phyloP scores from a whole-genome alignment of 1,284 basidiomycete genomes.

The Lentinus polychrous region DNA sequence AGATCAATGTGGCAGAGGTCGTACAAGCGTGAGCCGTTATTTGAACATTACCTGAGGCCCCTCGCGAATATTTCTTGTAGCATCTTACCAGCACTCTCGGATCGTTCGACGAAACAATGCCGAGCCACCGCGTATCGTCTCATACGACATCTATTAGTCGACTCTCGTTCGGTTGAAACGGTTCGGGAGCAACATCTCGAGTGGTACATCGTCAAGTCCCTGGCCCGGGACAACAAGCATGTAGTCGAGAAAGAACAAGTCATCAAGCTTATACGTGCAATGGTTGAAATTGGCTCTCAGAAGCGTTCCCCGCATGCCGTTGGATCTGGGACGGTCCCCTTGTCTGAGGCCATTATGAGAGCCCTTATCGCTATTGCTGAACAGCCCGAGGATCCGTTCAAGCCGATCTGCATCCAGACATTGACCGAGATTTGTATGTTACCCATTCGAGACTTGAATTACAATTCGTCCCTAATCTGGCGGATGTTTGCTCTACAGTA shows the following conservation, averaged over 20 bases:
- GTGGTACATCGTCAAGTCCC: constrained; percentile 86
- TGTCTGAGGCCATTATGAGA: constrained; percentile 78
- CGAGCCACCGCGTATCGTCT: constrained; percentile 87
- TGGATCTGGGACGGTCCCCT: constrained; percentile 44
- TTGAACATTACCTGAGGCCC: neutral
- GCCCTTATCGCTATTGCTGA: constrained; percentile 91
- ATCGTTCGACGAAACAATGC: constrained; percentile 65
- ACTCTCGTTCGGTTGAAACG: constrained; percentile 55
- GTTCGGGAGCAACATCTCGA: constrained; percentile 65
- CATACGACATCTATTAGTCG: constrained; percentile 75
- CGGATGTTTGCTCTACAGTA: constrained; percentile 35
- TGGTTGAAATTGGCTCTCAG: constrained; percentile 69
- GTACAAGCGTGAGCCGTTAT: constrained; percentile 53
- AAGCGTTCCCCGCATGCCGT: constrained; percentile 34
- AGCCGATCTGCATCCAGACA: constrained; percentile 81
- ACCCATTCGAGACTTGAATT: neutral
- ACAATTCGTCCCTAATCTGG: constrained; percentile 13
- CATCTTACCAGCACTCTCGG: constrained; percentile 70
- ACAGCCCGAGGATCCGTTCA: constrained; percentile 86
- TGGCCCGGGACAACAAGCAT: constrained; percentile 80
- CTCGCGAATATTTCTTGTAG: constrained; percentile 31
- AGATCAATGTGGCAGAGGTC: constrained; percentile 65
- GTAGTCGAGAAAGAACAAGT: constrained; percentile 90
- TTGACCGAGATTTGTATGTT: constrained; percentile 82
- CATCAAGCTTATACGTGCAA: constrained; percentile 85